phyloP scores from a whole-genome alignment of 345 rosid genomes.

The Pistacia atlantica region DNA sequence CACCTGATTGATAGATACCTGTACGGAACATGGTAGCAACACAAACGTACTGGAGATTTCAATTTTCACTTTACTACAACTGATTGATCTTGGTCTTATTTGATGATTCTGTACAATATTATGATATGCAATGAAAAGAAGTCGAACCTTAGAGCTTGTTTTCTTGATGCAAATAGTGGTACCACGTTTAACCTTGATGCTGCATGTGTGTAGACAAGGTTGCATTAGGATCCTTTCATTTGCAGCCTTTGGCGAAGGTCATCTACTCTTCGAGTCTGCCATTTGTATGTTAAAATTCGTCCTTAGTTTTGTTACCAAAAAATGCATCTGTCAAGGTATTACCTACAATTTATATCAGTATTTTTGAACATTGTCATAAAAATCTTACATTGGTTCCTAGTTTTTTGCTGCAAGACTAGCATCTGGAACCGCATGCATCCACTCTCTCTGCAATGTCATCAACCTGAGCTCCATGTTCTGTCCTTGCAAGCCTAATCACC shows the following conservation, averaged over 20 bases:
- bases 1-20: conserved; percentile 88
- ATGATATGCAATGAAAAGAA: not conserved
- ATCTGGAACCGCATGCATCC: conserved; percentile 56
- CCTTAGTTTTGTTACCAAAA: conserved; percentile 14
- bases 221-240: conserved; percentile 85
- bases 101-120: not conserved
- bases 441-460: conserved; percentile 40
- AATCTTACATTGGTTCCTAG: conserved; percentile 64
- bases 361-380: conserved; percentile 1
- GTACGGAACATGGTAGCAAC: conserved; percentile 15
- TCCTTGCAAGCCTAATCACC: conserved; percentile 49
- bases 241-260: conserved; percentile 78
- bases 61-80: not conserved
- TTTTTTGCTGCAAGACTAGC: conserved; percentile 63
- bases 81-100: not conserved
- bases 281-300: conserved; percentile 21
- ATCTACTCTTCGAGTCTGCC: conserved; percentile 60
- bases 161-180: conserved; percentile 83
- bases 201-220: conserved; percentile 58
- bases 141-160: conserved; percentile 77
- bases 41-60: too few species aligned
- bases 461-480: conserved; percentile 54
- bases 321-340: conserved; percentile 10
- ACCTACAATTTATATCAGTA: not conserved
- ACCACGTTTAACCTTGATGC: conserved; percentile 70